Base-by-base conservation (phyloP, 2,329 filamentous ascomycete genomes). In the Colletotrichum incanum region DNA sequence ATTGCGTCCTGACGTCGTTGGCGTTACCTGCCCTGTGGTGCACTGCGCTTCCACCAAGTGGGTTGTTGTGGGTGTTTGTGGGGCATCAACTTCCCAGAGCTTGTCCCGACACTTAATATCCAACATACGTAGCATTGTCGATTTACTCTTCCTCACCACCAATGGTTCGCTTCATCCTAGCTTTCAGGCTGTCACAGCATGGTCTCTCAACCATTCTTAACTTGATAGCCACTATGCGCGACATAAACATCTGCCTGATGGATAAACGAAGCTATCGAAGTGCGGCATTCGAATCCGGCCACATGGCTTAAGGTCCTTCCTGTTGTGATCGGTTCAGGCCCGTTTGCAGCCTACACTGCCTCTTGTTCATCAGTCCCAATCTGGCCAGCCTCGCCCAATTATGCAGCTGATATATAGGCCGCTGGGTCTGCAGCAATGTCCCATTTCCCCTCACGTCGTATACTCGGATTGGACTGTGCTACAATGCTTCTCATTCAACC, bases 331-430 rank as follows among this genome's bases (percentile, higher is more conserved):
- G 59, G 59, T 20, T 18, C 12, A 18, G 4, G 8, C 28, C n/a
- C 28, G 28, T 49, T 31, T 20, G 34, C 16, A 39, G 41, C 59
- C 28, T 26, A 37, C 43, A n/a, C 8, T 62, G 45, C 59, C n/a
- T 37, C 18, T 43, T 28, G 16, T 9, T n/a, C 31, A 23, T 47
- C 28, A 45, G 28, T 18, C 26, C 41, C 5, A 47, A 47, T 47
- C 28, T 23, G 31, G 31, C 14, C 59, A 50, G 58, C 28, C 39
- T 63, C 59, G 65, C n/a, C 47, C n/a, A 43, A 11, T 3, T 26
- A 14, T 45, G 39, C 65, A 67, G 58, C 65, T 67, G 26, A 55
- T 26, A 67, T 63, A 37, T 45, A 52, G 14, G 56, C 45, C 26
- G 31, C n/a, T 45, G 34, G 34, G 5, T n/a, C 31, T 47, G 16